Base-by-base conservation (phyloP, 129 eudicot genomes). In the Flaveria brownii region DNA sequence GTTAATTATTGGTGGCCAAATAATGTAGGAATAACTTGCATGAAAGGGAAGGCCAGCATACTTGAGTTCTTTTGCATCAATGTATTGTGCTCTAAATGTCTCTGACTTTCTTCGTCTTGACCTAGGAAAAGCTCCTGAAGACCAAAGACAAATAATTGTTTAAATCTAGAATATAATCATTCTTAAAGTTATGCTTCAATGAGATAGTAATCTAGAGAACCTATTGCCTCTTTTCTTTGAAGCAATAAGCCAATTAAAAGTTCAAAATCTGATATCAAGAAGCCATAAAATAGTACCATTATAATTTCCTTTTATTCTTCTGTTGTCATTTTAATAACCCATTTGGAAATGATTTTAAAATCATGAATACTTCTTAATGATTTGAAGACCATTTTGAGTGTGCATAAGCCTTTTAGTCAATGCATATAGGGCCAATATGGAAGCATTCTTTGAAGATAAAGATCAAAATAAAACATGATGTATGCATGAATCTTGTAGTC, bases 81-180 rank as follows among this genome's bases (percentile, higher is more conserved):
- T 91, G 74, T 95, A 95, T 6, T 95, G 97, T 75, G 99, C 94
- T 79, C 99, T 88, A 77, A 77, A 89, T 49, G 99, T 95, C 85
- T 95, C 99, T 33, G 99, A 95, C 43, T 89, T 95, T 80, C 97
- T 80, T 75, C 97, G 81, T 82, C 99, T 86, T 80, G 90, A 75
- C 78, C 80, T 76, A 45, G 96, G 96, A 72, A 82, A 77, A 68
- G 86, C 84, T 20, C 87, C 99, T 91, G 87, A 50, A 57, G 62
- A 43, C 71, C 47, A 62, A 68, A 68, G 73, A 41, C 6, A 43
- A 54, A 77, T 56, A 77, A 25, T 6, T 42, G 67, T 54, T 77
- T 66, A 26, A 66, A 33, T 65, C 73, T 49, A 11, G 42, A 22
- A 14, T 51, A 67, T 1, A 71, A 52, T 16, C 22, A 2, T 36